Conservation (phyloP, 2,329 filamentous ascomycete species). For the Beauveria sp. region DNA sequence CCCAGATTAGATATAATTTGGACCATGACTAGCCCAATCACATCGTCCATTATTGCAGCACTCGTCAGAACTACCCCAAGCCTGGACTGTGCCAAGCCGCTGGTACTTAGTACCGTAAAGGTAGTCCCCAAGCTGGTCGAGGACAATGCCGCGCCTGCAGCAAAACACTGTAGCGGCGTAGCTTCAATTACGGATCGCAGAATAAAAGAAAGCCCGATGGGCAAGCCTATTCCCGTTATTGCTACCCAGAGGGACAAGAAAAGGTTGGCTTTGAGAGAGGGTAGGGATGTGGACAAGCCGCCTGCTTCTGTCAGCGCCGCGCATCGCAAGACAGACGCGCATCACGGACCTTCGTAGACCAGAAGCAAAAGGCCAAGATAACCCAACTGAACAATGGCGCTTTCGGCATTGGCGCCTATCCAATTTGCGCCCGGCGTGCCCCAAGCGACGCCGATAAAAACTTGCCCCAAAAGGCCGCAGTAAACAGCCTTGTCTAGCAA, state of each 20-base stretch:
- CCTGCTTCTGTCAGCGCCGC: background rate
- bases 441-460: slow-evolving; percentile 63
- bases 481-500: slow-evolving; percentile 53
- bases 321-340: background rate
- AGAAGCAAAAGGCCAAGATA: slow-evolving; percentile 67
- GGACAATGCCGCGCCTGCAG: slow-evolving; percentile 64
- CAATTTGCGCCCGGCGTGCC: slow-evolving; percentile 57
- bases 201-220: slow-evolving; percentile 59
- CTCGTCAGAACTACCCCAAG: slow-evolving; percentile 58
- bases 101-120: slow-evolving; percentile 45
- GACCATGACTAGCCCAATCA: slow-evolving; percentile 69
- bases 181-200: slow-evolving; percentile 43
- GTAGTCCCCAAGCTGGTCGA: slow-evolving; percentile 68
- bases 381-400: slow-evolving; percentile 55
- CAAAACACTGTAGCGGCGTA: slow-evolving; percentile 55
- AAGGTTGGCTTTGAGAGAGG: slow-evolving; percentile 48
- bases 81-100: slow-evolving; percentile 34
- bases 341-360: slow-evolving; percentile 55
- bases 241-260: slow-evolving; percentile 55
- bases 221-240: slow-evolving; percentile 53
- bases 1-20: slow-evolving; percentile 64
- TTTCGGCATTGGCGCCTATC: slow-evolving; percentile 45
- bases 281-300: slow-evolving; percentile 16
- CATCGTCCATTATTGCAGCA: slow-evolving; percentile 77
- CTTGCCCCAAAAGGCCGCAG: slow-evolving; percentile 65